These are phyloP conservation scores for Prunus campanulata DNA, from an alignment of 306 rosid genomes.

Conservation along the genomic window DNA sequence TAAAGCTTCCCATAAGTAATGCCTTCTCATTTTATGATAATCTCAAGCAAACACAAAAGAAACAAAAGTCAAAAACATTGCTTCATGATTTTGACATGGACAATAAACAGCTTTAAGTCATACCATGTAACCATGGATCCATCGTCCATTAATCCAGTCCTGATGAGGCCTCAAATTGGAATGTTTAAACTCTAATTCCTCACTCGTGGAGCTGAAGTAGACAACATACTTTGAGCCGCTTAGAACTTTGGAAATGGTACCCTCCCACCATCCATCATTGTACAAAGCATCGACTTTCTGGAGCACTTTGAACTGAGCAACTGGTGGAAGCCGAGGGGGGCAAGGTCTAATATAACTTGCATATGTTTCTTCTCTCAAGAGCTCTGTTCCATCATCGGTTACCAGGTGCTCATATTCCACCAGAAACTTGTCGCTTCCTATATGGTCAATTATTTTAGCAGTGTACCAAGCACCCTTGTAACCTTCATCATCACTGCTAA, in stretches of 20 bases:
- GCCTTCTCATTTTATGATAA: not conserved
- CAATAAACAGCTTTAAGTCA: not conserved
- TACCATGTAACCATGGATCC: constrained; percentile 46
- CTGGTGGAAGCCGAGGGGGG: constrained; percentile 33
- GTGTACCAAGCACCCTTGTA: constrained; percentile 46
- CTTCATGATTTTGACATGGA: not conserved
- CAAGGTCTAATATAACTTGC: constrained; percentile 37
- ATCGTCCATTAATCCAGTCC: constrained; percentile 43
- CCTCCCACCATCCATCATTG: constrained; percentile 66
- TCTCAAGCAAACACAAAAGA: constrained; percentile 1
- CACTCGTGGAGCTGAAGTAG: constrained; percentile 33
- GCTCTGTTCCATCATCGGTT: constrained; percentile 34
- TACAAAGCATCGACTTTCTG: constrained; percentile 52
- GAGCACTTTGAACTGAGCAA: constrained; percentile 17
- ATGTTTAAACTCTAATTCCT: constrained; percentile 19
- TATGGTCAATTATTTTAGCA: constrained; percentile 25
- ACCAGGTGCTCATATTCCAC: constrained; percentile 41
- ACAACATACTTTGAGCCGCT: constrained; percentile 25
- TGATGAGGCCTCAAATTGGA: constrained; percentile 45
- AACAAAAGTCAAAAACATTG: not conserved
- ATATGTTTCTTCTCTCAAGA: constrained; percentile 34
- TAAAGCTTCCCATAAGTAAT: not conserved
- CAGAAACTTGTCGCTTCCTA: constrained; percentile 32
- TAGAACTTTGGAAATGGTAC: constrained; percentile 30
- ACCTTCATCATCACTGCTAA: constrained; percentile 39